Conservation (phyloP, 192 early-diverging fungal genomes). For the Coemansia sp. region DNA sequence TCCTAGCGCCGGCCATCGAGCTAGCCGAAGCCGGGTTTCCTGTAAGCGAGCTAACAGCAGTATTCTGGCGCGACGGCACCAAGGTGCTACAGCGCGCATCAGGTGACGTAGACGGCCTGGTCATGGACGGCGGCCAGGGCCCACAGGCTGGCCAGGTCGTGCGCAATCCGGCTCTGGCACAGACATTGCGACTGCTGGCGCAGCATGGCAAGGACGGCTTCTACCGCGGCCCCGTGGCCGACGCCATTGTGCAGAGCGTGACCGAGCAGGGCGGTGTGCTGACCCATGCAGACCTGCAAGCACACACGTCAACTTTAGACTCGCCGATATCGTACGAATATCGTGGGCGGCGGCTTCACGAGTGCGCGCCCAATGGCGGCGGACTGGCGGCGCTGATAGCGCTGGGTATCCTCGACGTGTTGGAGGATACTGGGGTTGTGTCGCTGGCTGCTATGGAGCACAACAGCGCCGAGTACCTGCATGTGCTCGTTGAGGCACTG, state of each 20-base stretch:
- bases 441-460: constrained; percentile 35
- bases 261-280: constrained; percentile 57
- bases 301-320: constrained; percentile 52
- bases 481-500: constrained; percentile 64
- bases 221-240: constrained; percentile 63
- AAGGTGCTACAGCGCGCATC: constrained; percentile 11
- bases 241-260: constrained; percentile 59
- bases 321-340: constrained; percentile 64
- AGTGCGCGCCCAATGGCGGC: constrained; percentile 75
- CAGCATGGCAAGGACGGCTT: constrained; percentile 61
- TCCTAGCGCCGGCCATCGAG: constrained; percentile 65
- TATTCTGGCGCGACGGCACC: constrained; percentile 34
- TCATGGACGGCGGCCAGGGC: constrained; percentile 47
- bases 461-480: constrained; percentile 61
- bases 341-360: constrained; percentile 56
- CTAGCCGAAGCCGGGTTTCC: constrained; percentile 67
- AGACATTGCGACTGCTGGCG: constrained; percentile 28
- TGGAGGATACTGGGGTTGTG: constrained; percentile 48
- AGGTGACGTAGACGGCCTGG: constrained; percentile 49
- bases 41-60: constrained; percentile 53
- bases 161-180: constrained; percentile 55
- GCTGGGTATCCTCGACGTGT: constrained; percentile 58
- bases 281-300: constrained; percentile 60
- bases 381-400: constrained; percentile 69
- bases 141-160: constrained; percentile 64